Evolutionary conservation across 2,329 filamentous ascomycete species (phyloP).

Genomic region (Diaporthe vaccinii): DNA sequence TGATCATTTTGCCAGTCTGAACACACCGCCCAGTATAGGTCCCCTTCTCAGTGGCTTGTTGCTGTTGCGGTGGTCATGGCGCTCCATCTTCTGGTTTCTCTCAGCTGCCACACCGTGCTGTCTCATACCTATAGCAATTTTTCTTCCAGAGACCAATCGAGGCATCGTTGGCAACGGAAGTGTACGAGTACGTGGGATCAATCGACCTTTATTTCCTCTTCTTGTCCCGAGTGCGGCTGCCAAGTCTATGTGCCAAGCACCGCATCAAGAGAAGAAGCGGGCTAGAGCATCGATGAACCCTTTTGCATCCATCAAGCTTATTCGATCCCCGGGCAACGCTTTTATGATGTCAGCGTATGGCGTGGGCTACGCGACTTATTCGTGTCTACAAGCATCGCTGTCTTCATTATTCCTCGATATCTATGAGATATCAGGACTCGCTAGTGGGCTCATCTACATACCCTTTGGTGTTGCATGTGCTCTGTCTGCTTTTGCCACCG

Average conservation of each 20-base stretch:
- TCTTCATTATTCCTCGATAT: slow-evolving; percentile 21
- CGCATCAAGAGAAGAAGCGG: neutral
- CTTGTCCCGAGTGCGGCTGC: neutral
- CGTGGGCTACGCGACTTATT: slow-evolving; percentile 28
- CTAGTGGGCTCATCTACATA: slow-evolving; percentile 25
- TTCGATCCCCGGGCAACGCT: slow-evolving; percentile 2
- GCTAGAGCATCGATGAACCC: neutral
- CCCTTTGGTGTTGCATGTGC: slow-evolving; percentile 30
- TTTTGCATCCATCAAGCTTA: slow-evolving; percentile 9
- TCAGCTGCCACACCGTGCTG: slow-evolving; percentile 29
- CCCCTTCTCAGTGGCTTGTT: slow-evolving; percentile 27
- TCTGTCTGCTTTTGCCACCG: slow-evolving; percentile 24
- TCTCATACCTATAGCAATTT: slow-evolving; percentile 8
- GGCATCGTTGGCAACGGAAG: neutral
- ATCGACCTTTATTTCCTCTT: neutral
- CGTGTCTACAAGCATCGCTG: slow-evolving; percentile 18
- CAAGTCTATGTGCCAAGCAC: neutral
- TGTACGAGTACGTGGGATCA: neutral
- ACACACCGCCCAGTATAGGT: slow-evolving; percentile 29
- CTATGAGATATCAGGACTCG: neutral
- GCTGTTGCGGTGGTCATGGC: slow-evolving; percentile 29
- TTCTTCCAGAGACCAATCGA: slow-evolving; percentile 20
- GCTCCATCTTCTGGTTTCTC: slow-evolving; percentile 31
- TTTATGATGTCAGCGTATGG: neutral
- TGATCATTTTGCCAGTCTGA: neutral